A percentile compares a stretch with the other conserved stretches of the same genome.
phyloP scores from a whole-genome alignment of 352 stramenopile species.

The Phytophthora constricta region DNA sequence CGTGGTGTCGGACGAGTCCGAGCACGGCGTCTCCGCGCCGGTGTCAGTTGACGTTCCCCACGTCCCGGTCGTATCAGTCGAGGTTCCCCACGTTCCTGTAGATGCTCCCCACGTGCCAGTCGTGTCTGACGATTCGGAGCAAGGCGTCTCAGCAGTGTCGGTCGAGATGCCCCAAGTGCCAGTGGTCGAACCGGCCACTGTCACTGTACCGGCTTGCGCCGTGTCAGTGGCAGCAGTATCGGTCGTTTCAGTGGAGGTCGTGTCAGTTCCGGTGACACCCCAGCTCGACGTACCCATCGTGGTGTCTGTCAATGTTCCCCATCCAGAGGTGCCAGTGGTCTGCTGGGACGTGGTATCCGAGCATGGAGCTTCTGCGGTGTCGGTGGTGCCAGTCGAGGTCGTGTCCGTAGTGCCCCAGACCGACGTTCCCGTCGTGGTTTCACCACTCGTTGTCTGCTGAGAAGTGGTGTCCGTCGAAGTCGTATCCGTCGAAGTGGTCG shows the following conservation, averaged over 20 bases:
- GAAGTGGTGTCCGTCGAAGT: conserved; percentile 12
- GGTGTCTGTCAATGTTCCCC: too few relatives aligned
- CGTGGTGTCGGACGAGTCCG: neutral
- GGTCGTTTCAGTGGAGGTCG: too few relatives aligned
- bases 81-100: conserved; percentile 7
- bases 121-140: too few relatives aligned
- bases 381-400: conserved; percentile 7
- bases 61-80: neutral
- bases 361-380: too few relatives aligned
- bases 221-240: conserved; percentile 1
- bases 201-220: conserved; percentile 11
- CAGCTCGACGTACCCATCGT: too few relatives aligned
- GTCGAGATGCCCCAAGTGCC: neutral
- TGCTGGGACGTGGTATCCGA: too few relatives aligned
- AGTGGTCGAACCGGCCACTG: conserved; percentile 7
- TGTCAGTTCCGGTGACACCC: too few relatives aligned
- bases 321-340: too few relatives aligned
- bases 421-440: neutral
- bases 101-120: too few relatives aligned
- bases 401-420: too few relatives aligned
- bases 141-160: too few relatives aligned
- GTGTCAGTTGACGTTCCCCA: neutral
- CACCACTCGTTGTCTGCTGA: conserved; percentile 6
- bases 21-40: neutral
- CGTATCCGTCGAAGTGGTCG: conserved; percentile 22